Conservation (phyloP, 495 filamentous ascomycete species). For the Aspergillus sparsus region DNA sequence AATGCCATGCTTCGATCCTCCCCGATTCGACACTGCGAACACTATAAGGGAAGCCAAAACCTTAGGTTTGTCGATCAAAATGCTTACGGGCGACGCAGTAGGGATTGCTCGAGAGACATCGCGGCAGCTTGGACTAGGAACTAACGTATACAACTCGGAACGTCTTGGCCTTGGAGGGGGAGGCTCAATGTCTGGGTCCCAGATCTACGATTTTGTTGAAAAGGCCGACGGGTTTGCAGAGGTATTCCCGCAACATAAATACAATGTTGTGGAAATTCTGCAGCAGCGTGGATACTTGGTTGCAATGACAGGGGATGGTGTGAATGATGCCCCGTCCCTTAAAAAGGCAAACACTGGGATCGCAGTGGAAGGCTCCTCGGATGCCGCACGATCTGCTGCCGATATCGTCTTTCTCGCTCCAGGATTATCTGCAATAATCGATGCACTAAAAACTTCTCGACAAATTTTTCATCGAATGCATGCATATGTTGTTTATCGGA, state of each 20-base stretch:
- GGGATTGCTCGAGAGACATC: slow-evolving; percentile 91
- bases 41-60: slow-evolving; percentile 87
- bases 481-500: slow-evolving; percentile 94
- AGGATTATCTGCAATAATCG: slow-evolving; percentile 89
- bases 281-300: slow-evolving; percentile 94
- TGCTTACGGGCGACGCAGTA: slow-evolving; percentile 95
- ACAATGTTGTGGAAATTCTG: slow-evolving; percentile 92
- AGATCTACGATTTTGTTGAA: slow-evolving; percentile 93
- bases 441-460: slow-evolving; percentile 89
- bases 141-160: slow-evolving; percentile 93
- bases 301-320: slow-evolving; percentile 98
- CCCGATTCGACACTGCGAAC: slow-evolving; percentile 85
- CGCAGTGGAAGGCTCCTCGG: slow-evolving; percentile 90
- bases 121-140: slow-evolving; percentile 85
- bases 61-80: slow-evolving; percentile 89
- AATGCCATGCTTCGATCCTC: slow-evolving; percentile 90
- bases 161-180: slow-evolving; percentile 80
- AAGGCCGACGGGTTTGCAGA: slow-evolving; percentile 92
- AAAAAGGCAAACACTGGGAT: slow-evolving; percentile 91
- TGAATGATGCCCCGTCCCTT: slow-evolving; percentile 93
- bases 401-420: slow-evolving; percentile 93
- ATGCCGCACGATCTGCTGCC: slow-evolving; percentile 88
- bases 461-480: slow-evolving; percentile 99
- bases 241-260: slow-evolving; percentile 97
- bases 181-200: slow-evolving; percentile 87